Evolutionary conservation across 495 filamentous ascomycete species (phyloP), one percentile per base, ranked within the genome.

Genomic region (Venustampulla echinocandica): DNA sequence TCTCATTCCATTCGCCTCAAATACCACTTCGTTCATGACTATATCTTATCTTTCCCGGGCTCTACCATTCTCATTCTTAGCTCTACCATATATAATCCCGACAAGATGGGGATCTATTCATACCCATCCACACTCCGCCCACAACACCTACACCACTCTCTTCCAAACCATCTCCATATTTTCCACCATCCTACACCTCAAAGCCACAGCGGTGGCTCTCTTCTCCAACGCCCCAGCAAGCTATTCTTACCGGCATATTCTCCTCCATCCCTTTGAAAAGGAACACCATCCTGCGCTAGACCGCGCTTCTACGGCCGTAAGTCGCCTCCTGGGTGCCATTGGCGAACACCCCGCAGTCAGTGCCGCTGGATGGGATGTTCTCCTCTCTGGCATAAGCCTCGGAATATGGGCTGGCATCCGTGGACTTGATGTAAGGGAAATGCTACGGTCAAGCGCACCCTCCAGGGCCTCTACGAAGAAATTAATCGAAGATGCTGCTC

Each of bases 361-460:
- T 33, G 66, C 62, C 9, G 67, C 67, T 4, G 71, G 69, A 0
- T 66, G 65, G 49, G 76, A 78, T 54, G 71, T 73, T 0, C 50
- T 77, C 1, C 59, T 77, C n/a, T 70, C 60, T 33, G 59, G 62
- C 4, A 41, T 76, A 2, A 74, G 72, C 52, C 58, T 80, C 1
- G 68, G 73, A 3, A 37, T 70, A 0, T 80, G 76, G 76, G 64
- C 68, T 7, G 71, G 69, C n/a, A 61, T 71, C 4, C 61, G 74
- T 10, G 64, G 69, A 10, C 57, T 68, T 6, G 66, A 75, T 50
- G 55, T 64, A 0, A 46, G 58, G 22, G 59, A 65, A 41, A 70
- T 78, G 49, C 51, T 59, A 37, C 34, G 23, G 11, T 47, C 40
- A 19, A 44, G 21, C 23, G 39, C 42, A 14, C 33, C 17, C 19